A percentile compares a stretch with the other conserved stretches of the same genome.
These are phyloP conservation scores for Skeletonema tropicum DNA, from an alignment of 108 stramenopile genomes.

Conservation along the genomic window DNA sequence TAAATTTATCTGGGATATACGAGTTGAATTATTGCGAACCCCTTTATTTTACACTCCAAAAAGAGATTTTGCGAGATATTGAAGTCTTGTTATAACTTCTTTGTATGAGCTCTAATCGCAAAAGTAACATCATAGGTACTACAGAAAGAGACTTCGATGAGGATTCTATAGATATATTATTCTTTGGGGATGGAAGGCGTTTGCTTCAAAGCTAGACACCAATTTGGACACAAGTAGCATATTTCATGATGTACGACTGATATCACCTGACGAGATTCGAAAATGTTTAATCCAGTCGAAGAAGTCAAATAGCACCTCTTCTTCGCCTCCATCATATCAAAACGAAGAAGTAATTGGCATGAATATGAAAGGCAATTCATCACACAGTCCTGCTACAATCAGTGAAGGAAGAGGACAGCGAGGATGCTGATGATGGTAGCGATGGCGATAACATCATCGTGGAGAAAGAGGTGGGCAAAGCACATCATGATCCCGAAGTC, in stretches of 20 bases:
- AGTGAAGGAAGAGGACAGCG: conserved; percentile 13
- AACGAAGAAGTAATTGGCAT: neutral
- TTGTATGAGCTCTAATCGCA: too few species aligned
- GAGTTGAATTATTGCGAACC: too few species aligned
- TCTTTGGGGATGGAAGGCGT: conserved; percentile 14
- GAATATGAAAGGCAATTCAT: neutral
- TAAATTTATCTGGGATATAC: too few species aligned
- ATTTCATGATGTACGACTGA: neutral
- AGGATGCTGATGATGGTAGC: conserved; percentile 9
- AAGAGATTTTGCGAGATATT: too few species aligned
- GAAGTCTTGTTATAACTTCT: too few species aligned
- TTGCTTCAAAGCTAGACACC: conserved; percentile 63
- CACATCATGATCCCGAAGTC: neutral
- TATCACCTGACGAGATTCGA: conserved; percentile 18
- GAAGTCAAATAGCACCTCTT: neutral
- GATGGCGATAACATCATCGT: neutral
- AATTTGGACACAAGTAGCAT: conserved; percentile 8
- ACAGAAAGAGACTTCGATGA: too few species aligned
- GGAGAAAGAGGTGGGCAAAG: neutral
- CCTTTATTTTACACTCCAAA: too few species aligned
- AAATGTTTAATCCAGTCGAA: neutral
- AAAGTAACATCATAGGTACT: too few species aligned
- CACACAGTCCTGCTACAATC: conserved; percentile 9
- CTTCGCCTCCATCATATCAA: neutral
- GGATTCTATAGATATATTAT: too few species aligned